These are phyloP conservation scores for Cystoderma amianthinum DNA, from an alignment of 768 basidiomycete species.

Conservation along the genomic window DNA sequence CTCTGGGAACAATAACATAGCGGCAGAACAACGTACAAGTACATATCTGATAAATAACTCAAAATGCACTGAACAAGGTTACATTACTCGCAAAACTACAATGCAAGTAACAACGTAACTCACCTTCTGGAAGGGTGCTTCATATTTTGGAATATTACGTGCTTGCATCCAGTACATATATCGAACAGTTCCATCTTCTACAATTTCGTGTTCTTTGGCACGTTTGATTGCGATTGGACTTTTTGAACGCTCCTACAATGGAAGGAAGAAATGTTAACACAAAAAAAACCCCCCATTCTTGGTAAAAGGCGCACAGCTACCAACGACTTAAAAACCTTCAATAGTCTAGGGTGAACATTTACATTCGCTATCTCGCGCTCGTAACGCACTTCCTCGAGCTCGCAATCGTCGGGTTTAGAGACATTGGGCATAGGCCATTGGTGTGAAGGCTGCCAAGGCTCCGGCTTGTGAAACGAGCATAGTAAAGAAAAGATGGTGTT, in stretches of 20 bases:
- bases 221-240: conserved; percentile 67
- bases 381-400: conserved; percentile 43
- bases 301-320: conserved; percentile 16
- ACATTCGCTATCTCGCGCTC: conserved; percentile 22
- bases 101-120: conserved; percentile 6
- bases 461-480: conserved; percentile 80
- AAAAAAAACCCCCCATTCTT: background rate
- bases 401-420: conserved; percentile 58
- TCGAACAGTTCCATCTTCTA: conserved; percentile 38
- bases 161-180: conserved; percentile 82
- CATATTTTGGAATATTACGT: conserved; percentile 57
- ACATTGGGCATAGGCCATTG: conserved; percentile 63
- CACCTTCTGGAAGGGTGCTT: conserved; percentile 73
- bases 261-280: background rate
- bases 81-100: conserved; percentile 1
- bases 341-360: conserved; percentile 22
- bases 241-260: conserved; percentile 48
- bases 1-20: background rate
- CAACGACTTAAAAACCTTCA: conserved; percentile 23
- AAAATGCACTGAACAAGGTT: conserved; percentile 51
- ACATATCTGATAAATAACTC: conserved; percentile 71
- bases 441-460: conserved; percentile 64
- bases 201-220: conserved; percentile 34
- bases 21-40: conserved; percentile 47
- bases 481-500: conserved; percentile 49